These are phyloP conservation scores for Citeromyces hawaiiensis DNA, from an alignment of 1,139 yeast genomes.

Conservation along the genomic window DNA sequence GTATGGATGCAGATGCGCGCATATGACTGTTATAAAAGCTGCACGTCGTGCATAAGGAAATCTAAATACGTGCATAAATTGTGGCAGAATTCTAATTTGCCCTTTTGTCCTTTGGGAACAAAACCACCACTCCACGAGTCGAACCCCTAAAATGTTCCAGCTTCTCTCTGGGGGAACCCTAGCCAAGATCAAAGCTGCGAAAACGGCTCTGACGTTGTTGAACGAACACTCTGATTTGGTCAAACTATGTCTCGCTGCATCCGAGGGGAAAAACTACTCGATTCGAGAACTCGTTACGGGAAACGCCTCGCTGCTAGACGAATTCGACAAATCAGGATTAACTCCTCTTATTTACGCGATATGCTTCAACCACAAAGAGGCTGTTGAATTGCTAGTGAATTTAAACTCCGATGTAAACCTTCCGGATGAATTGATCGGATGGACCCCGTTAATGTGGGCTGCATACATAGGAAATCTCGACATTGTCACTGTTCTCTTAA, in stretches of 20 bases:
- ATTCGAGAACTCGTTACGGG: constrained; percentile 23
- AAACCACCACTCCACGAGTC: not conserved
- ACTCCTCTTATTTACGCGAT: constrained; percentile 39
- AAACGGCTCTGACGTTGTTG: constrained; percentile 23
- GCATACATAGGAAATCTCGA: constrained; percentile 21
- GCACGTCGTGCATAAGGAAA: no score
- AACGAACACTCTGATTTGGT: constrained; percentile 16
- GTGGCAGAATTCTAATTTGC: no score
- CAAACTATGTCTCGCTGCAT: constrained; percentile 29
- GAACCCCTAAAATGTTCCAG: not conserved
- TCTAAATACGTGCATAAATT: no score
- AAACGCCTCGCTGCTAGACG: constrained; percentile 20
- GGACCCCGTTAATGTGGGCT: constrained; percentile 38
- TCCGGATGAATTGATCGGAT: constrained; percentile 22
- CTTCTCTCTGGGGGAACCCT: not conserved
- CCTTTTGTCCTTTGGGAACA: no score
- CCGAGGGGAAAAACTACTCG: constrained; percentile 36
- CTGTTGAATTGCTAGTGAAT: constrained; percentile 28
- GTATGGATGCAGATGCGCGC: no score
- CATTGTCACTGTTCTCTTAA: constrained; percentile 21
- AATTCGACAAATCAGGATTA: constrained; percentile 25
- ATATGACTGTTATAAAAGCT: no score
- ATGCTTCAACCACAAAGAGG: constrained; percentile 29
- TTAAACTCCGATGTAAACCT: constrained; percentile 20
- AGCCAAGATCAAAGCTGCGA: constrained; percentile 31